A percentile compares a stretch with the other conserved stretches of the same genome.
Conservation (phyloP, 2,329 filamentous ascomycete genomes). For the Venturia oleaginea region DNA sequence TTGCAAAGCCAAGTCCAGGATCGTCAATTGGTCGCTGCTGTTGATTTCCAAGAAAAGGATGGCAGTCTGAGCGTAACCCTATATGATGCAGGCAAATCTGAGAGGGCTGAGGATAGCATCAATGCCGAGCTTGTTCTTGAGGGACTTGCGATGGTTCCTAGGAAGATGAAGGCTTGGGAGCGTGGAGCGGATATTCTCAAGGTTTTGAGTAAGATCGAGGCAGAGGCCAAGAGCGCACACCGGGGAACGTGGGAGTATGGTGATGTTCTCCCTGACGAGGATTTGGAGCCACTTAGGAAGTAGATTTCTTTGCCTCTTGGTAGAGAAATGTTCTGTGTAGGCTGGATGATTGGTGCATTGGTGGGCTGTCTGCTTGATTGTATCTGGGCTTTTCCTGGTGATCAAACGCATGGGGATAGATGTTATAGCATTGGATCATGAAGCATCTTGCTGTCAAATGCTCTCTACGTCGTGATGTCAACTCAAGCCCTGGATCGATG, state of each 20-base stretch:
- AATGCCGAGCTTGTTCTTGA: constrained; percentile 80
- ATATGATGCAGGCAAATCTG: constrained; percentile 59
- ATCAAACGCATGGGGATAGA: background rate
- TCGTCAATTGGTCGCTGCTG: constrained; percentile 76
- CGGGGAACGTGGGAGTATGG: constrained; percentile 98
- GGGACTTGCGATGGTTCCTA: constrained; percentile 83
- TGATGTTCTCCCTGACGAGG: constrained; percentile 55
- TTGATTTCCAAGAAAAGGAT: constrained; percentile 79
- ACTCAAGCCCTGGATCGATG: background rate
- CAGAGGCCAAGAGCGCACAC: constrained; percentile 68
- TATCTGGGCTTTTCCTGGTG: background rate
- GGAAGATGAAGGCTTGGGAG: constrained; percentile 90
- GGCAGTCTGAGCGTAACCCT: constrained; percentile 79
- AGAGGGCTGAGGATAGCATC: constrained; percentile 64
- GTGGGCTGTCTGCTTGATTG: background rate
- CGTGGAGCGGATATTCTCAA: constrained; percentile 62
- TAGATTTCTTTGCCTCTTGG: background rate
- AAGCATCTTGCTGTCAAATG: background rate
- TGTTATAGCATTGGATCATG: background rate
- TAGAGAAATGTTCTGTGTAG: background rate
- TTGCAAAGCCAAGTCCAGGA: constrained; percentile 66
- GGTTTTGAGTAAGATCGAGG: constrained; percentile 63
- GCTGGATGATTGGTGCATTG: background rate
- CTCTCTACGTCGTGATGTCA: background rate
- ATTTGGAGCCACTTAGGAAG: constrained; percentile 2